These are phyloP conservation scores for Rubus parviflorus DNA, from an alignment of 306 rosid genomes.

Conservation along the genomic window DNA sequence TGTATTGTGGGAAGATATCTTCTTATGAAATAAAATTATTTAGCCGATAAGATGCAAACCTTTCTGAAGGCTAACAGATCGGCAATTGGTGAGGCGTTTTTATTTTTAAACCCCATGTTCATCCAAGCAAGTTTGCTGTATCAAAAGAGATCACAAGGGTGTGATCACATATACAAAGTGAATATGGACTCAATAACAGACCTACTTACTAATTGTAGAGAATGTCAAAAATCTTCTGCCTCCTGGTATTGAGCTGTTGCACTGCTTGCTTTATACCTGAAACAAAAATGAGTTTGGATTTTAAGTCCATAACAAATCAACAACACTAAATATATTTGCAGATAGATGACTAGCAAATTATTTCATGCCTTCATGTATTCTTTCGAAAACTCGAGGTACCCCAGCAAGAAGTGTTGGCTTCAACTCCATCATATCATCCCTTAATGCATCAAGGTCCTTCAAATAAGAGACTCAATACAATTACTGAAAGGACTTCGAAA, in stretches of 20 bases:
- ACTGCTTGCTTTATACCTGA: conserved; percentile 77
- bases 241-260: conserved; percentile 66
- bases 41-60: conserved; percentile 37
- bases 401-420: conserved; percentile 86
- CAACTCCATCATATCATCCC: conserved; percentile 71
- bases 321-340: not conserved
- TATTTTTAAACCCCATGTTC: conserved; percentile 71
- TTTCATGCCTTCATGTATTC: conserved; percentile 64
- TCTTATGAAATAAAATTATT: not conserved
- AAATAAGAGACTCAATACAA: conserved; percentile 15
- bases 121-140: conserved; percentile 80
- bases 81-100: conserved; percentile 67
- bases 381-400: conserved; percentile 83
- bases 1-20: not conserved
- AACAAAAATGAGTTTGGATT: conserved; percentile 18
- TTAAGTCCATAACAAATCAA: not conserved
- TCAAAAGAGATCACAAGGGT: not conserved
- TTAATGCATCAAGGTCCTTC: conserved; percentile 70
- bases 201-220: conserved; percentile 65
- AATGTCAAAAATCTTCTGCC: conserved; percentile 56
- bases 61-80: conserved; percentile 86
- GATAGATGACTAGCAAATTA: conserved; percentile 5
- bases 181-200: not conserved
- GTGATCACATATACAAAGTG: not conserved
- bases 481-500: not conserved